phyloP scores from a whole-genome alignment of 73 alveolate species.

The Stentor coeruleus region DNA sequence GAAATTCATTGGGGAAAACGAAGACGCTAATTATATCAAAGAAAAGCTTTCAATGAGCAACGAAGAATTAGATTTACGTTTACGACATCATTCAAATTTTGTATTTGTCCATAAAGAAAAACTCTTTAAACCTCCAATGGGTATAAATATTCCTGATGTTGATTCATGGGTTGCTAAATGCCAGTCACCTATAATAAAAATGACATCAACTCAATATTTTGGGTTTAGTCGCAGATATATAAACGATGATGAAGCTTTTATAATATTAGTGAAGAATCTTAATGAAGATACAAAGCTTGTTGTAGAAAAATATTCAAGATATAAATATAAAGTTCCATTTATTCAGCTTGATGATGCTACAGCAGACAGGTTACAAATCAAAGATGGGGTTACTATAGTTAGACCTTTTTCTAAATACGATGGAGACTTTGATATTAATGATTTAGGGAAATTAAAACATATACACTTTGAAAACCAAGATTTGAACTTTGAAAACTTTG shows the following conservation, averaged over 20 bases:
- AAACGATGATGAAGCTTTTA: not conserved
- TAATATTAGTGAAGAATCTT: not conserved
- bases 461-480: not conserved
- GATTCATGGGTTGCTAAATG: slow-evolving; percentile 24
- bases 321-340: not conserved
- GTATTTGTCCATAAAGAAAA: not conserved
- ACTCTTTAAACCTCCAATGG: not conserved
- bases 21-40: not conserved
- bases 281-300: not conserved
- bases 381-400: not conserved
- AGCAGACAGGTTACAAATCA: not conserved
- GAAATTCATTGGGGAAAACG: not conserved
- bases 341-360: not conserved
- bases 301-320: not conserved
- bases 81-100: not conserved
- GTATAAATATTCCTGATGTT: not conserved
- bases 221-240: not conserved
- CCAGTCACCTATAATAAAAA: not conserved
- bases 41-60: not conserved
- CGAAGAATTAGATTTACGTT: not conserved
- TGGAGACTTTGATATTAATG: slow-evolving; percentile 14
- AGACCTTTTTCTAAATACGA: not conserved
- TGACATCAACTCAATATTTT: not conserved
- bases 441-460: not conserved
- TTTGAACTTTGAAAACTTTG: not conserved